A percentile compares a stretch with the other conserved stretches of the same genome.
These are phyloP conservation scores for Beauveria caledonica DNA, from an alignment of 2,329 filamentous ascomycete genomes.

Conservation along the genomic window DNA sequence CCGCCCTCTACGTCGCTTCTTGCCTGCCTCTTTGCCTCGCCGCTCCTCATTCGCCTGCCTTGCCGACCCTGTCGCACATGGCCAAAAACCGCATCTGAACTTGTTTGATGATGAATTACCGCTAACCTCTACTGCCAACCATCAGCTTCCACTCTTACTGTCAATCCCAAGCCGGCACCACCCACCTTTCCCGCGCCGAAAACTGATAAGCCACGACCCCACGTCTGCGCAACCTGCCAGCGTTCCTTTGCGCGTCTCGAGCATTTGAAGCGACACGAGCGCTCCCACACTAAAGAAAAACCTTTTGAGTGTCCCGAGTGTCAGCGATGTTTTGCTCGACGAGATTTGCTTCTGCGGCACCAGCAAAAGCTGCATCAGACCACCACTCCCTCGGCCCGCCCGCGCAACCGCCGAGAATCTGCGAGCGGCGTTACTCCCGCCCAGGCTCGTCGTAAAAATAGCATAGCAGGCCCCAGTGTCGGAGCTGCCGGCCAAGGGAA, in stretches of 20 bases:
- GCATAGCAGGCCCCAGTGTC: slow-evolving; percentile 55
- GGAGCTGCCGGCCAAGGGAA: slow-evolving; percentile 33
- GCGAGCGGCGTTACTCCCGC: slow-evolving; percentile 61
- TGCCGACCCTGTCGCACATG: background rate
- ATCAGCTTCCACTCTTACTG: slow-evolving; percentile 41
- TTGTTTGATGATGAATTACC: background rate
- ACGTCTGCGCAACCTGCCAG: slow-evolving; percentile 84
- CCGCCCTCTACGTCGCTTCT: background rate
- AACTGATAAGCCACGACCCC: slow-evolving; percentile 93
- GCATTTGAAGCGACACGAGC: slow-evolving; percentile 63
- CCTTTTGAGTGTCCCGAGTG: slow-evolving; percentile 97
- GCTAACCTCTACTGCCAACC: background rate
- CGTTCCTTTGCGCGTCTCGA: slow-evolving; percentile 91
- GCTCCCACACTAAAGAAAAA: slow-evolving; percentile 67
- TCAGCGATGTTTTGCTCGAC: slow-evolving; percentile 84
- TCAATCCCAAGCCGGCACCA: slow-evolving; percentile 35
- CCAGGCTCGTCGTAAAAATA: slow-evolving; percentile 79
- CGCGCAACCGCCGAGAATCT: slow-evolving; percentile 84
- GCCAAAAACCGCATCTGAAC: too few species aligned
- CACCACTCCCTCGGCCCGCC: slow-evolving; percentile 76
- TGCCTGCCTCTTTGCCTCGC: background rate
- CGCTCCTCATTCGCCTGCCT: background rate
- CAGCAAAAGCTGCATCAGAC: slow-evolving; percentile 98
- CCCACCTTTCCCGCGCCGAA: slow-evolving; percentile 70
- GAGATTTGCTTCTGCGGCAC: slow-evolving; percentile 85